Conservation (phyloP, 805 yeast genomes). For the Saturnispora galanensis region DNA sequence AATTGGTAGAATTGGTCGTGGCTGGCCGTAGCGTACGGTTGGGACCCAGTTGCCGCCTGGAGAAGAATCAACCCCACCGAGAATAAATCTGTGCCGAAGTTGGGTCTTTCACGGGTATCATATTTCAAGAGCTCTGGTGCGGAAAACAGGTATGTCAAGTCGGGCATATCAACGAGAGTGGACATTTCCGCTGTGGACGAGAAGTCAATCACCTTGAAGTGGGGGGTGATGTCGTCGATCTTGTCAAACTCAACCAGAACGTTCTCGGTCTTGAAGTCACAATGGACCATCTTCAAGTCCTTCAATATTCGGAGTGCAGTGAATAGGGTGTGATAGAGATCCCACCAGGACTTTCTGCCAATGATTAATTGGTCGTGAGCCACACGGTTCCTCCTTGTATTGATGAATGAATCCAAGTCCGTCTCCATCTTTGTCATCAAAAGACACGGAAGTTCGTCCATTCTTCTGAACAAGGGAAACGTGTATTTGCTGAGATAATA, state of each 20-base stretch:
- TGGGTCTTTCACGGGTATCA: constrained; percentile 23
- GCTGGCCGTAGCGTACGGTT: constrained; percentile 30
- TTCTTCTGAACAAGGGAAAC: constrained; percentile 19
- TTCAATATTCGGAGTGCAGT: constrained; percentile 20
- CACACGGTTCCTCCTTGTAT: background rate
- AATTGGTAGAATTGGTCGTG: constrained; percentile 25
- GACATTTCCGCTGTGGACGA: constrained; percentile 28
- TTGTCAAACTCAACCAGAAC: constrained; percentile 22
- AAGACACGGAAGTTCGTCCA: constrained; percentile 22
- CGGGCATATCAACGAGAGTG: constrained; percentile 19
- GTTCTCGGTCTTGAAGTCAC: constrained; percentile 41
- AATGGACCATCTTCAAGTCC: constrained; percentile 30
- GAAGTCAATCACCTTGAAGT: constrained; percentile 39
- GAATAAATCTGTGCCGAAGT: constrained; percentile 30
- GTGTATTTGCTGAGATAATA: constrained; percentile 18
- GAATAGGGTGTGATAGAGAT: constrained; percentile 21
- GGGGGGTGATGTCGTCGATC: constrained; percentile 24
- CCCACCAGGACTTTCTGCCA: constrained; percentile 26
- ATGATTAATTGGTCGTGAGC: constrained; percentile 14
- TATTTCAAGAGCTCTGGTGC: constrained; percentile 36
- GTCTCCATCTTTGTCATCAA: constrained; percentile 22
- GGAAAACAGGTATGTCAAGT: constrained; percentile 33
- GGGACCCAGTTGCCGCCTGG: constrained; percentile 35
- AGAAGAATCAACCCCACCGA: constrained; percentile 38
- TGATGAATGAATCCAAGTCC: constrained; percentile 21